A percentile compares a stretch with the other conserved stretches of the same genome.
Conservation (phyloP, 1,139 yeast genomes). For the Taphrina deformans region DNA sequence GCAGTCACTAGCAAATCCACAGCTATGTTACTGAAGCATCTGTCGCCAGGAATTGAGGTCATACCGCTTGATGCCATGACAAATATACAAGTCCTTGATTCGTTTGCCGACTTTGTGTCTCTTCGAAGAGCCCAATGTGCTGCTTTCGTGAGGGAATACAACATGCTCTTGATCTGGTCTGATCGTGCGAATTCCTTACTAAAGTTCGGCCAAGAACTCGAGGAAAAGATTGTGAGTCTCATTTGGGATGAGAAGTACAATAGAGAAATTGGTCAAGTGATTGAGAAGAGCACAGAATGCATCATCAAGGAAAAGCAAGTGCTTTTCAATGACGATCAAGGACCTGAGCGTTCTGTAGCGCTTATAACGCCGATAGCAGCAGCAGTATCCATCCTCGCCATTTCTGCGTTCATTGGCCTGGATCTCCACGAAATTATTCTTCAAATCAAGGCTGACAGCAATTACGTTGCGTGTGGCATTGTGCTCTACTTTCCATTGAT, state of each 20-base stretch:
- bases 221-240: slow-evolving; percentile 25
- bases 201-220: slow-evolving; percentile 23
- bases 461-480: slow-evolving; percentile 30
- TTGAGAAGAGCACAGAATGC: neutral
- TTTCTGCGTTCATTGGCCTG: slow-evolving; percentile 17
- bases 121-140: slow-evolving; percentile 35
- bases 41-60: slow-evolving; percentile 10
- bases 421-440: slow-evolving; percentile 19
- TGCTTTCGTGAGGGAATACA: slow-evolving; percentile 35
- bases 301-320: neutral
- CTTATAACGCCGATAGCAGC: slow-evolving; percentile 8
- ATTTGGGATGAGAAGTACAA: slow-evolving; percentile 36
- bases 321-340: slow-evolving; percentile 11
- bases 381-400: slow-evolving; percentile 4
- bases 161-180: slow-evolving; percentile 36
- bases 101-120: slow-evolving; percentile 11
- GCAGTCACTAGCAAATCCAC: slow-evolving; percentile 19
- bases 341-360: slow-evolving; percentile 4
- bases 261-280: neutral
- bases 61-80: slow-evolving; percentile 7
- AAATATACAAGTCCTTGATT: slow-evolving; percentile 21
- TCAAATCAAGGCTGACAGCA: slow-evolving; percentile 33
- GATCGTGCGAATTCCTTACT: slow-evolving; percentile 32
- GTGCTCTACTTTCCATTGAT: slow-evolving; percentile 36
- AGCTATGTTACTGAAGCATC: slow-evolving; percentile 5